A percentile compares a stretch with the other conserved stretches of the same genome.
Conservation (phyloP, 345 rosid species). For the Dovyalis caffra region DNA sequence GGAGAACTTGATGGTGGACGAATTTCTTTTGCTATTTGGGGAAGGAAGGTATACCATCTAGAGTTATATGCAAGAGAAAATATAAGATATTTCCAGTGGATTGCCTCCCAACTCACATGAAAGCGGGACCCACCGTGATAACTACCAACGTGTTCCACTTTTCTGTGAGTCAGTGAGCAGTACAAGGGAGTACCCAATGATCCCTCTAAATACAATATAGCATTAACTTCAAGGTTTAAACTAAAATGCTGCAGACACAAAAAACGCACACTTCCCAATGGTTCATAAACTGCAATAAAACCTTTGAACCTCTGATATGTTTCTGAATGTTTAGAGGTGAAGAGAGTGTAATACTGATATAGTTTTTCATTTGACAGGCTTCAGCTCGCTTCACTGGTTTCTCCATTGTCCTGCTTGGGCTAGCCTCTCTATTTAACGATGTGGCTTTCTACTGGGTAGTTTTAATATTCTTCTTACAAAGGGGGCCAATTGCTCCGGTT, state of each 20-base stretch:
- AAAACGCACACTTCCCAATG: not conserved
- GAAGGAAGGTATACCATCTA: conserved; percentile 69
- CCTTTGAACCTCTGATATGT: not conserved
- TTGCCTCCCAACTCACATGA: not conserved
- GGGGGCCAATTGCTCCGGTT: conserved; percentile 82
- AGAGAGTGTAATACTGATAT: conserved; percentile 5
- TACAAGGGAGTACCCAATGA: not conserved
- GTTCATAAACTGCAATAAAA: not conserved
- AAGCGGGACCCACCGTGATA: too few relatives aligned
- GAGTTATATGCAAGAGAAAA: not conserved
- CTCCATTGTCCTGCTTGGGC: conserved; percentile 68
- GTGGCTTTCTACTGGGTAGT: conserved; percentile 93
- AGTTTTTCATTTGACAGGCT: conserved; percentile 44
- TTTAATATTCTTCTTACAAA: conserved; percentile 77
- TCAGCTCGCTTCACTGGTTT: conserved; percentile 61
- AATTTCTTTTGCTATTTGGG: conserved; percentile 86
- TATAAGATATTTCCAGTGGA: not conserved
- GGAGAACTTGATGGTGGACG: conserved; percentile 94
- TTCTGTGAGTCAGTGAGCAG: not conserved
- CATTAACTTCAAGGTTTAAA: not conserved
- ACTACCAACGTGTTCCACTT: not conserved
- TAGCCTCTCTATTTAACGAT: conserved; percentile 74
- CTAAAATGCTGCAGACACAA: not conserved
- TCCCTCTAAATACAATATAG: not conserved
- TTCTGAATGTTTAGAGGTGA: not conserved